Evolutionary conservation across 495 filamentous ascomycete species (phyloP).

Genomic region (Penicillium ucsense): DNA sequence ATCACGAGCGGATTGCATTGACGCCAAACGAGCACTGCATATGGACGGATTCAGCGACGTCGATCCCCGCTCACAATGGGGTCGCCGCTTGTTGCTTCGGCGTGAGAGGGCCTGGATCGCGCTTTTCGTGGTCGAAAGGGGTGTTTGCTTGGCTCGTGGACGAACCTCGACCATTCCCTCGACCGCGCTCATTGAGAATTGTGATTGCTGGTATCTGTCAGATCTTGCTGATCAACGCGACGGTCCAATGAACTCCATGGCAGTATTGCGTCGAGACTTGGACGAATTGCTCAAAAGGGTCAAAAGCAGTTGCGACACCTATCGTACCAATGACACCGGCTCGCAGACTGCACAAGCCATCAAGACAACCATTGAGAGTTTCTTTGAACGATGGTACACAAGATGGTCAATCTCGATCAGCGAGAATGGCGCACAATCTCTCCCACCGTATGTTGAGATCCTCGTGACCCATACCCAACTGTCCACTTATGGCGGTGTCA

Average conservation of each 20-base stretch:
- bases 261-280: slow-evolving; percentile 55
- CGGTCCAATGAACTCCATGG: slow-evolving; percentile 58
- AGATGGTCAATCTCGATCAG: slow-evolving; percentile 52
- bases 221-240: slow-evolving; percentile 56
- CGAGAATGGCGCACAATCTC: slow-evolving; percentile 44
- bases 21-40: slow-evolving; percentile 50
- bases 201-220: slow-evolving; percentile 57
- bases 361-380: slow-evolving; percentile 49
- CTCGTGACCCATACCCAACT: slow-evolving; percentile 61
- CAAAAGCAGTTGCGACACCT: slow-evolving; percentile 52
- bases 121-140: slow-evolving; percentile 63
- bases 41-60: slow-evolving; percentile 59
- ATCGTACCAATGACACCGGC: slow-evolving; percentile 39
- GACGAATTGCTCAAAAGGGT: slow-evolving; percentile 51
- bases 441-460: slow-evolving; percentile 67
- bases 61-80: slow-evolving; percentile 48
- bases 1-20: slow-evolving; percentile 55
- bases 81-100: slow-evolving; percentile 49
- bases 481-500: slow-evolving; percentile 63
- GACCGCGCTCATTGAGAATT: slow-evolving; percentile 53
- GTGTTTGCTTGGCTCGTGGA: slow-evolving; percentile 60
- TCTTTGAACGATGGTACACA: slow-evolving; percentile 53
- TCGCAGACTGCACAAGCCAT: slow-evolving; percentile 48
- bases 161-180: slow-evolving; percentile 57
- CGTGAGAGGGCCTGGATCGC: slow-evolving; percentile 63